Evolutionary conservation across 371 early-diverging fungal genomes (phyloP).

Genomic region (Actinomucor elegans): DNA sequence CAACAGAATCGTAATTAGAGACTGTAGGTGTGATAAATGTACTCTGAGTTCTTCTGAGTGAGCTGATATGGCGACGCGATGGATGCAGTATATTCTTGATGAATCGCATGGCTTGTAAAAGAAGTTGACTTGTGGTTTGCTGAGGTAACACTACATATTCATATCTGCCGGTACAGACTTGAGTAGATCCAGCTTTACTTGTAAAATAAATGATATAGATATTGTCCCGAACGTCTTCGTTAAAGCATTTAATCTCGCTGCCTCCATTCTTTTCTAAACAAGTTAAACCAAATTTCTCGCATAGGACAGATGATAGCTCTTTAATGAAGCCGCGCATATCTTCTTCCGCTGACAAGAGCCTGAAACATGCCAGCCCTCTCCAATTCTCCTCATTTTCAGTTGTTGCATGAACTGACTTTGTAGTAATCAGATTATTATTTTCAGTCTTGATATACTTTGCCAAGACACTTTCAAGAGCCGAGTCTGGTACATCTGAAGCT

Average conservation of each 20-base stretch:
- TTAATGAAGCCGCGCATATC: too few relatives aligned
- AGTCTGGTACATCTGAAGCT: conserved; percentile 75
- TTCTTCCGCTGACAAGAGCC: too few relatives aligned
- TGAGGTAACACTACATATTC: background rate
- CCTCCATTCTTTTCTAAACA: too few relatives aligned
- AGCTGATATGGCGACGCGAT: background rate
- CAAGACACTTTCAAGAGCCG: conserved; percentile 70
- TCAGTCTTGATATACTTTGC: conserved; percentile 59
- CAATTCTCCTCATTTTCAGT: too few relatives aligned
- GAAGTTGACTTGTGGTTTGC: background rate
- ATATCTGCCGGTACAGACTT: background rate
- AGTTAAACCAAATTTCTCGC: too few relatives aligned
- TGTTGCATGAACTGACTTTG: too few relatives aligned
- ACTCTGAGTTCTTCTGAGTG: background rate
- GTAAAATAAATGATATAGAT: too few relatives aligned
- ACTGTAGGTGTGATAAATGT: conserved; percentile 62
- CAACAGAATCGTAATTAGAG: conserved; percentile 23
- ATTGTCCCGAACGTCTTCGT: too few relatives aligned
- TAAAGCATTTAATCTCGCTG: too few relatives aligned
- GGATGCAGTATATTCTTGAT: background rate
- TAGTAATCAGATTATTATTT: too few relatives aligned
- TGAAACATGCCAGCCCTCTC: too few relatives aligned
- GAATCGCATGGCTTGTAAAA: background rate
- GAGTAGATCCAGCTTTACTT: background rate
- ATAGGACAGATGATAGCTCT: too few relatives aligned